A percentile compares a stretch with the other conserved stretches of the same genome.
phyloP scores from a whole-genome alignment of 1,139 yeast genomes.

The Debaryomyces subglobosus region DNA sequence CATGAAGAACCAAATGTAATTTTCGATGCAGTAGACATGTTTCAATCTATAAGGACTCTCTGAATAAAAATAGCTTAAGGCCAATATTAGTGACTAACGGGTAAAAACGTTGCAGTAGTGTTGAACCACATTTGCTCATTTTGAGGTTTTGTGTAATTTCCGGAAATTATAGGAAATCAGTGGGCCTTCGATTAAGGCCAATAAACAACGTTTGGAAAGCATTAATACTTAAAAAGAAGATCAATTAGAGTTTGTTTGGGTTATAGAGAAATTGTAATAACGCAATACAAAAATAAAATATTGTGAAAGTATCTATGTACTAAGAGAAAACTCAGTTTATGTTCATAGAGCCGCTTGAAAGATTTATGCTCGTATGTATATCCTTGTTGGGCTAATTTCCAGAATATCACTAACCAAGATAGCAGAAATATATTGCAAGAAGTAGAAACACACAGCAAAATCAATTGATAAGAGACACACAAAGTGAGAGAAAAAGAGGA shows the following conservation, averaged over 20 bases:
- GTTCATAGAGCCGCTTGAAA: background rate
- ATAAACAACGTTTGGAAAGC: background rate
- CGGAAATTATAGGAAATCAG: conserved; percentile 6
- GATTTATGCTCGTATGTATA: background rate
- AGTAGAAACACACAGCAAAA: background rate
- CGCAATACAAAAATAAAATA: background rate
- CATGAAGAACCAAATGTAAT: conserved; percentile 66
- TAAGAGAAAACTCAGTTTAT: background rate
- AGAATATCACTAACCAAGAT: background rate
- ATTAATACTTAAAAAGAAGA: background rate
- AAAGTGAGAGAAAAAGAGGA: background rate
- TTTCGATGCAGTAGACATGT: conserved; percentile 75
- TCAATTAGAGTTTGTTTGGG: conserved; percentile 1
- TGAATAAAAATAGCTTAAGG: background rate
- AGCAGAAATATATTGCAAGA: conserved; percentile 1
- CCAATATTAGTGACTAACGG: too few species aligned
- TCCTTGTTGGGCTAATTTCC: background rate
- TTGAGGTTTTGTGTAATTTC: conserved; percentile 1
- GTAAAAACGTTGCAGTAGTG: conserved; percentile 1
- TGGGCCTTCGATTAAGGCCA: background rate
- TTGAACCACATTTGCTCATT: background rate
- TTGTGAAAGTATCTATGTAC: background rate
- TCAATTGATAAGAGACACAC: background rate
- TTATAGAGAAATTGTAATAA: background rate
- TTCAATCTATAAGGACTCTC: background rate